These are phyloP conservation scores for Talinum fruticosum DNA, from an alignment of 148 eudicot genomes.

Conservation along the genomic window DNA sequence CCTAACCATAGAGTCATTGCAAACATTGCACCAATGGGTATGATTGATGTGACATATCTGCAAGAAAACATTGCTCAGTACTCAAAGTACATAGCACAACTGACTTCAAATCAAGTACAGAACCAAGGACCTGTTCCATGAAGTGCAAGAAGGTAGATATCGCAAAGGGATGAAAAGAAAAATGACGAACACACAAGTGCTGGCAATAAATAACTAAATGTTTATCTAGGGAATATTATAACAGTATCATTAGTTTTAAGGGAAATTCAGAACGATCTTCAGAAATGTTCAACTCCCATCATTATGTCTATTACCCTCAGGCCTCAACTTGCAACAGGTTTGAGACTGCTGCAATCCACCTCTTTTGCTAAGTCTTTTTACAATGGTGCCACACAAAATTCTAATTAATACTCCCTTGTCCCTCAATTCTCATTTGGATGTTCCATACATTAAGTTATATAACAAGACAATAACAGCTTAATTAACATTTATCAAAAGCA, in stretches of 20 bases:
- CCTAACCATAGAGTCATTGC: slow-evolving; percentile 99
- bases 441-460: neutral
- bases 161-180: neutral
- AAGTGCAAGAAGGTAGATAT: slow-evolving; percentile 2
- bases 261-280: neutral
- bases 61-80: slow-evolving; percentile 4
- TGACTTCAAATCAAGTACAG: slow-evolving; percentile 1
- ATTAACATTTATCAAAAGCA: neutral
- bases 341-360: neutral
- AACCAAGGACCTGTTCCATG: neutral
- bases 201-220: neutral
- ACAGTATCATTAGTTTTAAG: neutral
- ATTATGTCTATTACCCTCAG: neutral
- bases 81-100: neutral
- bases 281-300: neutral
- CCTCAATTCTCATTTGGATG: neutral
- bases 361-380: neutral
- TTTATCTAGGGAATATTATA: neutral
- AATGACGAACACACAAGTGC: slow-evolving; percentile 6
- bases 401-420: neutral
- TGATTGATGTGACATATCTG: slow-evolving; percentile 87
- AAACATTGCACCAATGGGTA: slow-evolving; percentile 97
- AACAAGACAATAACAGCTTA: neutral
- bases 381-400: neutral
- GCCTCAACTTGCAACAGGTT: neutral